Conservation (phyloP, 345 rosid genomes). For the Syzygium oleosum region DNA sequence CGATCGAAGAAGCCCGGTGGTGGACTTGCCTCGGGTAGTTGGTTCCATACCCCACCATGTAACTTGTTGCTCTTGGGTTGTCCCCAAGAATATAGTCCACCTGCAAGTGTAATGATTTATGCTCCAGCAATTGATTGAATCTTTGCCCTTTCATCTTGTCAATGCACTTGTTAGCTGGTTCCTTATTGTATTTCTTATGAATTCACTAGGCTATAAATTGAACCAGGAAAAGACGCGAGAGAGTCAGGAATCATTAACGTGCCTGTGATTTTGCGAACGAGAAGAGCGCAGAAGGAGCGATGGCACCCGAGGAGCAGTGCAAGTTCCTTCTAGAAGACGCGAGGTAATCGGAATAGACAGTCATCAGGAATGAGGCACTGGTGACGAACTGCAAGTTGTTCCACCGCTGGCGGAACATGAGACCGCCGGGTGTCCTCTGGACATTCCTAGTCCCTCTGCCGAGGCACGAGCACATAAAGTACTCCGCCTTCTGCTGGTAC, state of each 20-base stretch:
- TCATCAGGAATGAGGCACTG: slow-evolving; percentile 18
- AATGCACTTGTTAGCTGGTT: not conserved
- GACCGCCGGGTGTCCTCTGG: slow-evolving; percentile 21
- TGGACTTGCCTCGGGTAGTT: slow-evolving; percentile 87
- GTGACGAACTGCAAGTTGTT: slow-evolving; percentile 27
- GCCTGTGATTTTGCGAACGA: slow-evolving; percentile 89
- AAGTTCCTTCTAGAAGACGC: slow-evolving; percentile 52
- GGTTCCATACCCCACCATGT: slow-evolving; percentile 97
- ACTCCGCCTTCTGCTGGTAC: slow-evolving; percentile 28
- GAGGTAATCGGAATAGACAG: slow-evolving; percentile 50
- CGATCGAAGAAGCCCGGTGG: slow-evolving; percentile 89
- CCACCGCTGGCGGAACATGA: slow-evolving; percentile 19
- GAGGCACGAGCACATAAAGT: slow-evolving; percentile 25
- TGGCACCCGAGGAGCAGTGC: slow-evolving; percentile 61
- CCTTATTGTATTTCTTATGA: not conserved
- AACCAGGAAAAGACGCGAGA: not conserved
- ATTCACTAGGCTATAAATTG: not conserved
- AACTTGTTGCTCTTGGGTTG: slow-evolving; percentile 94
- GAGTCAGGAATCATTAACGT: not conserved
- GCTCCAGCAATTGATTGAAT: not conserved
- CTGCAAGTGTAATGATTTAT: slow-evolving; percentile 12
- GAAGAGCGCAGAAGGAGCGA: slow-evolving; percentile 53
- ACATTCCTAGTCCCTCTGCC: slow-evolving; percentile 19
- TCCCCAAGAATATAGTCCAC: slow-evolving; percentile 97
- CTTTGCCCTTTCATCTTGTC: not conserved